Base-by-base conservation (phyloP, 2,329 filamentous ascomycete genomes). In the Leptographium galeiforme region DNA sequence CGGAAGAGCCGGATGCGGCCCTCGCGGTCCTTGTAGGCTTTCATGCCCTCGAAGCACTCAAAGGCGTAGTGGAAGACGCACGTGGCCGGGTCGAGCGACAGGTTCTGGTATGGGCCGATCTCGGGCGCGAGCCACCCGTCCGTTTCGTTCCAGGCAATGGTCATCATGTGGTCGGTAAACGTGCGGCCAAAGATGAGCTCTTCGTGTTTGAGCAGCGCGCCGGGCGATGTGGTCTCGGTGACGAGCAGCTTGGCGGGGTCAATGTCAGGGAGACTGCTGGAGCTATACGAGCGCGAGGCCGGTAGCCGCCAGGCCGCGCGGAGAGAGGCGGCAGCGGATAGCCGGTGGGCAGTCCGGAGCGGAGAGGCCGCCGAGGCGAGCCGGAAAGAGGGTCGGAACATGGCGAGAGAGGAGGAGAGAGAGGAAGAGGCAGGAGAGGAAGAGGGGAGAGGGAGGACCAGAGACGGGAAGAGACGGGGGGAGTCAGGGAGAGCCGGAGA, bases 11-110 rank as follows among this genome's bases (percentile, higher is more conserved):
- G 84, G 61, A 95, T 80, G 56, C 82, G 73, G 61, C 88, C 88
- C 45, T 80, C 67, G 63, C 78, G 81, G 72, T 95, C 89, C 70
- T 91, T 94, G 78, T 98, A 98, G 56, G 93, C 93, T 76, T 98
- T 98, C 89, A 97, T 95, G 61, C 93, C 93, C 75, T 98, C 93
- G 70, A 98, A 98, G 68, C 87, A 93, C 70, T 94, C 88, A 66
- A 97, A 97, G 49, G 89, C 93, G 71, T 98, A 98, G 78, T 98
- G 93, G 72, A 98, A 91, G 58, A 97, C 93, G 72, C 90, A 97
- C 38, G 89, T 93, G 45, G 93, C 89, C 32, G 93, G 93, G 69
- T 97, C 93, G 63, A 98, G 85, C 47, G 87, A 91, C 62, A 98
- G 87, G 72, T 96, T 96, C 71, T 96, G 89, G 76, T 97, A 97